Conservation (phyloP, 306 rosid species). For the Lupinus albus region DNA sequence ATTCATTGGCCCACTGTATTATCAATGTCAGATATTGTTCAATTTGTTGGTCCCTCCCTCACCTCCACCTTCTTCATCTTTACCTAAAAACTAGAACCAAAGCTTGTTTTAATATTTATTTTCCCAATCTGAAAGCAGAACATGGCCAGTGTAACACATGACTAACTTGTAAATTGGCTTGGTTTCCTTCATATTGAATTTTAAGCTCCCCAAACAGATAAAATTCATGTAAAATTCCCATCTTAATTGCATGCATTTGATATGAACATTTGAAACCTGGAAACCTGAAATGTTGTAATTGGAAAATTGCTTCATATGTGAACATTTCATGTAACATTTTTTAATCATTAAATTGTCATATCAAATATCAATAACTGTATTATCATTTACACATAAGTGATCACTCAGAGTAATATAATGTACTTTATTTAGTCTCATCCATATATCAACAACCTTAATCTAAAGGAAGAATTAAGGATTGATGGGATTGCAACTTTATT, state of each 20-base stretch:
- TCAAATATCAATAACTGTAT: neutral
- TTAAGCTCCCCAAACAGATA: conserved; percentile 1
- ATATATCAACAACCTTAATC: conserved; percentile 19
- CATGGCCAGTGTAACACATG: conserved; percentile 17
- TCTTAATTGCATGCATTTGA: neutral
- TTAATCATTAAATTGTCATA: neutral
- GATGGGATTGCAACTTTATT: conserved; percentile 39
- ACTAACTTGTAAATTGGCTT: neutral
- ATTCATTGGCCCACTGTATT: conserved; percentile 38
- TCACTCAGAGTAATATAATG: neutral
- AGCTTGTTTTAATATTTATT: conserved; percentile 13
- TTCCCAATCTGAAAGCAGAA: conserved; percentile 22
- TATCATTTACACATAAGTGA: conserved; percentile 24
- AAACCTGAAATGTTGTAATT: neutral
- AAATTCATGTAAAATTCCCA: neutral
- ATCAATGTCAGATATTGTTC: conserved; percentile 47
- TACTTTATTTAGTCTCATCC: conserved; percentile 15
- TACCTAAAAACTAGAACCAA: conserved; percentile 35
- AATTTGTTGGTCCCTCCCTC: conserved; percentile 48
- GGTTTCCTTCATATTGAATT: neutral
- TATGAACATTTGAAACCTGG: neutral
- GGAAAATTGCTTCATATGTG: no score
- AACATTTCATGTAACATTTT: no score
- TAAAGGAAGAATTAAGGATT: conserved; percentile 29
- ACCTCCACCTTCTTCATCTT: conserved; percentile 20